Evolutionary conservation across 1,284 basidiomycete species (phyloP).

Genomic region (Boletus calvinii): DNA sequence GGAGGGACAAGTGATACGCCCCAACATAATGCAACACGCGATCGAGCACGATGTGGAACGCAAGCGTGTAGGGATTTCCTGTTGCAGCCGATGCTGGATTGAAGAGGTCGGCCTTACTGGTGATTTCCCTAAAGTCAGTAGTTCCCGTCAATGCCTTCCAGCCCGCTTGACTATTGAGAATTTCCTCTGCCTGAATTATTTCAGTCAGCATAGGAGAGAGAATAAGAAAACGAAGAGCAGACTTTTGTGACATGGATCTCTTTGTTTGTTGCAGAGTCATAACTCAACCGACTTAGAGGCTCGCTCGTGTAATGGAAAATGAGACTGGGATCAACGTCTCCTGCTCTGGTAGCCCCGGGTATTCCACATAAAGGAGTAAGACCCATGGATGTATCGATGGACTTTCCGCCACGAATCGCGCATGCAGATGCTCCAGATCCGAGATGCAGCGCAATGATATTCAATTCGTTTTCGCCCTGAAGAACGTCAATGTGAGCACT

Average conservation of each 20-base stretch:
- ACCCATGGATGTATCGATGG: constrained; percentile 82
- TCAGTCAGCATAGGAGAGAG: not conserved
- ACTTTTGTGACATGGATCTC: constrained; percentile 66
- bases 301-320: constrained; percentile 83
- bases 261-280: constrained; percentile 45
- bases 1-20: constrained; percentile 72
- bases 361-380: constrained; percentile 77
- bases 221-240: not conserved
- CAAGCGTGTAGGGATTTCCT: constrained; percentile 46
- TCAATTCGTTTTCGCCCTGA: constrained; percentile 42
- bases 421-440: constrained; percentile 85
- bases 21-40: constrained; percentile 71
- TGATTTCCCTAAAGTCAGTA: constrained; percentile 71
- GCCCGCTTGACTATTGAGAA: constrained; percentile 73
- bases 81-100: constrained; percentile 3
- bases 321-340: constrained; percentile 78
- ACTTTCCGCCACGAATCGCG: constrained; percentile 67
- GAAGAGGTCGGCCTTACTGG: constrained; percentile 36
- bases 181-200: constrained; percentile 59
- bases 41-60: constrained; percentile 76
- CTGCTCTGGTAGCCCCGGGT: constrained; percentile 84
- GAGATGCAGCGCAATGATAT: constrained; percentile 79
- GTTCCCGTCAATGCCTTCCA: constrained; percentile 80
- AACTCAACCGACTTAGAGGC: constrained; percentile 41
- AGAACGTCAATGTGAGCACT: not conserved